Evolutionary conservation across 1,284 basidiomycete genomes (phyloP).

Genomic region (Trichosporon asahii): DNA sequence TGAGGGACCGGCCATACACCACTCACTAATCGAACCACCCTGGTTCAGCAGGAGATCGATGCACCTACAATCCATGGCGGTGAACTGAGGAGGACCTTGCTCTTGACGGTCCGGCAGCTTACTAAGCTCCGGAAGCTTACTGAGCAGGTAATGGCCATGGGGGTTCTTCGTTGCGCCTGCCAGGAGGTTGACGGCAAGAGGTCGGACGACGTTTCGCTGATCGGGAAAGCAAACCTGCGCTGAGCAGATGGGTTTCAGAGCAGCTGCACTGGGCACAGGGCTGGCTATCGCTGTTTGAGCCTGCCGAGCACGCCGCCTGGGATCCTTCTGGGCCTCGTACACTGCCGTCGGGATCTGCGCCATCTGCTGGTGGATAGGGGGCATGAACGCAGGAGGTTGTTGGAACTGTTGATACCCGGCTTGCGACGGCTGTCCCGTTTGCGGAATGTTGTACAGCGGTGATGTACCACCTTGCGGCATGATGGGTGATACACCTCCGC

Average conservation of each 20-base stretch:
- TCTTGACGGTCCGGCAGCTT: not conserved
- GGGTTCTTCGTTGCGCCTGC: not conserved
- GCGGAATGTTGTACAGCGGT: not conserved
- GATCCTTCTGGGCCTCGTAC: slow-evolving; percentile 11
- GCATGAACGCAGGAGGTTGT: slow-evolving; percentile 1
- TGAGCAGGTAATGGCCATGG: not conserved
- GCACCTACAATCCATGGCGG: not conserved
- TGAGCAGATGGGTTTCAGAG: not conserved
- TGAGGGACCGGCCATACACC: not conserved
- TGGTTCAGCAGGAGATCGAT: not conserved
- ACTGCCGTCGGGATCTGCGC: not conserved
- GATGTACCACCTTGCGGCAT: not conserved
- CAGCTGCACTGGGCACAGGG: not conserved
- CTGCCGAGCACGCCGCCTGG: not conserved
- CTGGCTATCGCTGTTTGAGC: not conserved
- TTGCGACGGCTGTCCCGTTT: not conserved
- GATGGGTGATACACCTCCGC: not conserved
- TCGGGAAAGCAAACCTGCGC: not conserved
- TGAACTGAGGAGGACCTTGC: not conserved
- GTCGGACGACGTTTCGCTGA: not conserved
- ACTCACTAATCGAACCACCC: not conserved
- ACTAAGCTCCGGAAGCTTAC: slow-evolving; percentile 4
- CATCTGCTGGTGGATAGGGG: not conserved
- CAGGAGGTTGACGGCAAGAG: not conserved
- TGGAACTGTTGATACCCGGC: not conserved